These are phyloP conservation scores for Yamadazyma scolyti DNA, from an alignment of 805 yeast genomes.

Conservation along the genomic window DNA sequence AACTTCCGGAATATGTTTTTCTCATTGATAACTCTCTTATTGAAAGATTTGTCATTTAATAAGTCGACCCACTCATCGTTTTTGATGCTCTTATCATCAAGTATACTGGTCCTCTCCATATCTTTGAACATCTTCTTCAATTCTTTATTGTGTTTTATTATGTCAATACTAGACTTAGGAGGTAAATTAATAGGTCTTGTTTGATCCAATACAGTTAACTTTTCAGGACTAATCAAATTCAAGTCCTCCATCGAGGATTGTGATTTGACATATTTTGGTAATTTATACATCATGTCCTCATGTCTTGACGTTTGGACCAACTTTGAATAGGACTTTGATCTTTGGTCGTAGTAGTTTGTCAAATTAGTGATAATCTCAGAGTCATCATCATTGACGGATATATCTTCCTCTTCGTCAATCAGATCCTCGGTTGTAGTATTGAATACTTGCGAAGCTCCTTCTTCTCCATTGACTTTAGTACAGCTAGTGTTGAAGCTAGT, in stretches of 20 bases:
- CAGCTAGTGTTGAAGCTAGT: too few species aligned
- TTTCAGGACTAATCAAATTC: slow-evolving; percentile 57
- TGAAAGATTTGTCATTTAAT: slow-evolving; percentile 18
- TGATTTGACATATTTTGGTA: slow-evolving; percentile 36
- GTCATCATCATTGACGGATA: slow-evolving; percentile 28
- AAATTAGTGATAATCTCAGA: slow-evolving; percentile 33
- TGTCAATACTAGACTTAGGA: slow-evolving; percentile 55
- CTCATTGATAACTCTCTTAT: slow-evolving; percentile 21
- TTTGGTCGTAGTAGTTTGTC: slow-evolving; percentile 31
- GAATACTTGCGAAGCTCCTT: slow-evolving; percentile 10
- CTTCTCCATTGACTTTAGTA: slow-evolving; percentile 17
- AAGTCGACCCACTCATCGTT: slow-evolving; percentile 12
- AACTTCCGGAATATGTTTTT: slow-evolving; percentile 28
- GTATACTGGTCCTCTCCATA: slow-evolving; percentile 22
- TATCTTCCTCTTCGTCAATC: too few species aligned
- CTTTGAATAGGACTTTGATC: slow-evolving; percentile 31
- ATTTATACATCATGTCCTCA: slow-evolving; percentile 28
- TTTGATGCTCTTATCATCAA: slow-evolving; percentile 5
- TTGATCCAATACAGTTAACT: slow-evolving; percentile 49
- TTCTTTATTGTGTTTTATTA: slow-evolving; percentile 53
- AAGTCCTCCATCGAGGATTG: slow-evolving; percentile 55
- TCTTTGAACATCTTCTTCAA: slow-evolving; percentile 43
- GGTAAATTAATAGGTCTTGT: slow-evolving; percentile 73
- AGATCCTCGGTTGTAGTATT: slow-evolving; percentile 1
- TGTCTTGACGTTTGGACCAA: slow-evolving; percentile 30